Conservation (phyloP, 148 eudicot genomes). For the Rheum nobile region DNA sequence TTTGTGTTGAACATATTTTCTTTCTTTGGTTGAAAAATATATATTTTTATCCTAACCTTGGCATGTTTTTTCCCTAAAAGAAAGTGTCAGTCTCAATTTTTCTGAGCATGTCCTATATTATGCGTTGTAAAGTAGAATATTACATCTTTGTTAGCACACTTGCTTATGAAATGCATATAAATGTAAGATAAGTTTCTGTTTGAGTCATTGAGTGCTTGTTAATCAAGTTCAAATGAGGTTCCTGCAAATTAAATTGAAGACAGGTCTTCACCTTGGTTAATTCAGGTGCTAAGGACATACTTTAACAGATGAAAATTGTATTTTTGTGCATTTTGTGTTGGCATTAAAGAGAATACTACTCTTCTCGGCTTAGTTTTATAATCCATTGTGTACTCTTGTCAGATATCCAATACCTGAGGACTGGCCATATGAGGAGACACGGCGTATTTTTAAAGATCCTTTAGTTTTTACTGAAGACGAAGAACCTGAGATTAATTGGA, state of each 20-base stretch:
- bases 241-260: background rate
- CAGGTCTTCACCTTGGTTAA: background rate
- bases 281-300: background rate
- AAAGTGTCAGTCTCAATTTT: background rate
- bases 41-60: background rate
- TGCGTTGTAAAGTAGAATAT: background rate
- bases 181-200: background rate
- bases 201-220: background rate
- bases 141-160: background rate
- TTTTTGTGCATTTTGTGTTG: background rate
- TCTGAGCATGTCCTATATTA: background rate
- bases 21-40: background rate
- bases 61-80: background rate
- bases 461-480: constrained; percentile 52
- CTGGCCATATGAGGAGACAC: constrained; percentile 94
- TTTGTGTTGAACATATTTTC: background rate
- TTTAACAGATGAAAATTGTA: background rate
- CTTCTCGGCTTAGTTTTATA: background rate
- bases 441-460: constrained; percentile 83
- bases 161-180: background rate
- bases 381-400: background rate
- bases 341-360: background rate
- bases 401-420: constrained; percentile 89
- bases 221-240: background rate
- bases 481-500: constrained; percentile 74